Conservation (phyloP, 805 yeast genomes). For the Naumovozyma baii region DNA sequence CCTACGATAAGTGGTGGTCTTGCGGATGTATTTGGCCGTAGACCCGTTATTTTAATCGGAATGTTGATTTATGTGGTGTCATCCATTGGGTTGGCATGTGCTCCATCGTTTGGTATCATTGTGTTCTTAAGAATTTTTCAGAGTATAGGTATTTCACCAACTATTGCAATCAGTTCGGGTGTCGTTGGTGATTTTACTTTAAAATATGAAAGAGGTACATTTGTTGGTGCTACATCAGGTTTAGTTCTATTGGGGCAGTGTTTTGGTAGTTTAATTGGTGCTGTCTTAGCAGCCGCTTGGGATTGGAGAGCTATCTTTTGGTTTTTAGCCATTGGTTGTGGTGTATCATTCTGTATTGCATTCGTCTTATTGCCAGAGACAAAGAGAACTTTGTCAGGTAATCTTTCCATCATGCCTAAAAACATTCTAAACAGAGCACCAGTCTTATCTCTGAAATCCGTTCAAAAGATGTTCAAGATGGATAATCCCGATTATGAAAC, state of each 20-base stretch:
- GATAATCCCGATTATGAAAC: slow-evolving; percentile 27
- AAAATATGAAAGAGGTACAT: slow-evolving; percentile 56
- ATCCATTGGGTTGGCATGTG: slow-evolving; percentile 56
- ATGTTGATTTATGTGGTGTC: slow-evolving; percentile 47
- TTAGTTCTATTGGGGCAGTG: slow-evolving; percentile 63
- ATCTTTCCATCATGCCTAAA: slow-evolving; percentile 52
- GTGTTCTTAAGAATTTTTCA: slow-evolving; percentile 58
- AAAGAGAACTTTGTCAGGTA: slow-evolving; percentile 58
- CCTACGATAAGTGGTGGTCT: slow-evolving; percentile 60
- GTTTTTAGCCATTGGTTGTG: slow-evolving; percentile 60
- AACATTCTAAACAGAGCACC: slow-evolving; percentile 37
- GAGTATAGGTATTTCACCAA: slow-evolving; percentile 65
- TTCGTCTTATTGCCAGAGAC: slow-evolving; percentile 60
- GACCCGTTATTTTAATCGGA: slow-evolving; percentile 56
- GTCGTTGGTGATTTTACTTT: slow-evolving; percentile 64
- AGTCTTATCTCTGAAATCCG: slow-evolving; percentile 24
- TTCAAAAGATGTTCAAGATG: slow-evolving; percentile 17
- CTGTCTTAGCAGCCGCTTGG: slow-evolving; percentile 33
- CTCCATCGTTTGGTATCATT: slow-evolving; percentile 49
- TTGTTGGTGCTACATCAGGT: slow-evolving; percentile 57
- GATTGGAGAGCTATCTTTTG: slow-evolving; percentile 75
- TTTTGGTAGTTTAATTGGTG: slow-evolving; percentile 60
- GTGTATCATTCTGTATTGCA: slow-evolving; percentile 32
- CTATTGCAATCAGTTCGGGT: slow-evolving; percentile 60
- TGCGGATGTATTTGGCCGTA: slow-evolving; percentile 61